These are phyloP conservation scores for Aspergillus sp. DNA, from an alignment of 2,329 filamentous ascomycete genomes.

Conservation along the genomic window DNA sequence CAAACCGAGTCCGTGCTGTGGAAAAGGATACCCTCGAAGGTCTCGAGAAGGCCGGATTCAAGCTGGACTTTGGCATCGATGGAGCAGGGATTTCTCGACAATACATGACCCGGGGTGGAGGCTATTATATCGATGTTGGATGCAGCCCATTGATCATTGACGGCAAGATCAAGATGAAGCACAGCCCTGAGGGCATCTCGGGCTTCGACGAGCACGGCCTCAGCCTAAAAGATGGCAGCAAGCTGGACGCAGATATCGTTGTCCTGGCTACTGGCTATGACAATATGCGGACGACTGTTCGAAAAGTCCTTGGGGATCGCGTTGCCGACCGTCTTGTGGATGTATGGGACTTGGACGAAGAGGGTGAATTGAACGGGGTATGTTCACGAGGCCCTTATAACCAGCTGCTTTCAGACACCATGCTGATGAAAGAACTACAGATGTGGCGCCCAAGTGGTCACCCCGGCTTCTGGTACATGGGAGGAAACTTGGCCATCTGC, in stretches of 20 bases:
- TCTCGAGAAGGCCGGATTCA: conserved; percentile 43
- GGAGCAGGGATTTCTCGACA: conserved; percentile 38
- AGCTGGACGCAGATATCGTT: conserved; percentile 56
- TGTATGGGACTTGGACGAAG: conserved; percentile 56
- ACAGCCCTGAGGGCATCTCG: conserved; percentile 48
- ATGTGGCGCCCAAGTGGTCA: conserved; percentile 55
- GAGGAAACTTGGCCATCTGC: conserved; percentile 58
- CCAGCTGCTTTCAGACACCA: not conserved
- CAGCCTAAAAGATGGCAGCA: conserved; percentile 48
- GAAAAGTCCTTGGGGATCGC: conserved; percentile 56
- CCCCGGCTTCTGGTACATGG: conserved; percentile 60
- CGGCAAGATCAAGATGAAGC: conserved; percentile 56
- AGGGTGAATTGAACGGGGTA: conserved; percentile 48
- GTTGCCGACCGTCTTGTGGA: conserved; percentile 52
- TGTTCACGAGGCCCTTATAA: conserved; percentile 1
- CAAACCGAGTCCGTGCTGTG: conserved; percentile 29
- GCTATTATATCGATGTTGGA: conserved; percentile 56
- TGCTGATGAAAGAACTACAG: conserved; percentile 5
- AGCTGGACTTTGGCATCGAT: conserved; percentile 34
- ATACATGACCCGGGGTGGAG: conserved; percentile 46
- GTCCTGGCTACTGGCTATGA: conserved; percentile 60
- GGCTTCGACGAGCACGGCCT: conserved; percentile 44
- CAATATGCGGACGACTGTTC: conserved; percentile 60
- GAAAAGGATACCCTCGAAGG: conserved; percentile 42
- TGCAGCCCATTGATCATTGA: conserved; percentile 49